Evolutionary conservation across 2,329 filamentous ascomycete species (phyloP).

Genomic region (Sporothrix brasiliensis): DNA sequence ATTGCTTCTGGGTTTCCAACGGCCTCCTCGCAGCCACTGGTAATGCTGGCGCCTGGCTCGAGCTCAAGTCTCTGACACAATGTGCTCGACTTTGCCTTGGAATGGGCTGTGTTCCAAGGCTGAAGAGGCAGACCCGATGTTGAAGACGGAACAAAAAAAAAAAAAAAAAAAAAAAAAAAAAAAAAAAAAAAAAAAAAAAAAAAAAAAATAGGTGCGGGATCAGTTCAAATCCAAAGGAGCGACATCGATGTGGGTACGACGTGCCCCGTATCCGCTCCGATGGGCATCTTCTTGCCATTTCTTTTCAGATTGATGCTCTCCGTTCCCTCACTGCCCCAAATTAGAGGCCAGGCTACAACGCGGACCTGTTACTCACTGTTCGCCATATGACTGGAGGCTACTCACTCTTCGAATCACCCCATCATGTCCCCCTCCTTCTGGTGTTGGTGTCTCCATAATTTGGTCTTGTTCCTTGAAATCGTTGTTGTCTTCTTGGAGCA

Average conservation of each 20-base stretch:
- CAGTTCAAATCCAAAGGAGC: not conserved
- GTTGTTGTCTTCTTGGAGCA: not conserved
- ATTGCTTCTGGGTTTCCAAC: not conserved
- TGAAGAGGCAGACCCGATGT: not conserved
- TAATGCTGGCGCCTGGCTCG: not conserved
- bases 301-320: not conserved
- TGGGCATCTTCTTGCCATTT: not conserved
- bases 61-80: not conserved
- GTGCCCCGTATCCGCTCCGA: not conserved
- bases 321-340: not conserved
- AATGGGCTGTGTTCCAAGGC: constrained; percentile 26
- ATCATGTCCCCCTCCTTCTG: not conserved
- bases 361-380: constrained; percentile 6
- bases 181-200: too few species aligned
- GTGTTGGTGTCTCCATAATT: constrained; percentile 2
- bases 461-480: constrained; percentile 5
- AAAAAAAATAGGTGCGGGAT: not conserved
- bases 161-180: too few species aligned
- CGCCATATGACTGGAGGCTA: not conserved
- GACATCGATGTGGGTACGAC: constrained; percentile 7
- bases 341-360: constrained; percentile 19
- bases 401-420: not conserved
- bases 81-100: constrained; percentile 17
- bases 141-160: not conserved
- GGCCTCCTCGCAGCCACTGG: not conserved